These are phyloP conservation scores for Ulota crispa DNA, from an alignment of 225 moss, liverwort and hornwort genomes.

Conservation along the genomic window DNA sequence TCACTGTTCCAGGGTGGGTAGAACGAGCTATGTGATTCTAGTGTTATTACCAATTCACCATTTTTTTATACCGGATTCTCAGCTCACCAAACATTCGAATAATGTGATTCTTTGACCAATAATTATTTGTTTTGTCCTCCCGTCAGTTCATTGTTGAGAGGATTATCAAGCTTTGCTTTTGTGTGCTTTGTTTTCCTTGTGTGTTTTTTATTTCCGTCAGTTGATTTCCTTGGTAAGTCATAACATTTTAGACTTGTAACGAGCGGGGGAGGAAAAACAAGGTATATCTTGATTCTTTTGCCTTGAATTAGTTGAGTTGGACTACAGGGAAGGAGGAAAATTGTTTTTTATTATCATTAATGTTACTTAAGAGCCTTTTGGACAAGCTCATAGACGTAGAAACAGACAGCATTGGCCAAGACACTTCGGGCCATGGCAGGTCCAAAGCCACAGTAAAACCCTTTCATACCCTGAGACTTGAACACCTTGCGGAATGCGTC, in stretches of 20 bases:
- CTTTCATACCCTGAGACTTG: slow-evolving; percentile 63
- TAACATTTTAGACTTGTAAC: not conserved
- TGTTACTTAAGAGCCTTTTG: slow-evolving; percentile 31
- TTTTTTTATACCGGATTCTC: not conserved
- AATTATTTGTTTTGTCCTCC: not conserved
- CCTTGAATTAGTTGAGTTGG: not conserved
- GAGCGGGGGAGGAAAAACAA: not conserved
- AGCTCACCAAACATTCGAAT: slow-evolving; percentile 19
- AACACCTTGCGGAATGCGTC: slow-evolving; percentile 78
- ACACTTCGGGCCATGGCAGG: slow-evolving; percentile 80
- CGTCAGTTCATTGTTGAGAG: not conserved
- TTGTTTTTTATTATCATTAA: no score
- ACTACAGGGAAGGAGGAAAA: not conserved
- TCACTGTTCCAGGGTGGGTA: slow-evolving; percentile 81
- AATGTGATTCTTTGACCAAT: slow-evolving; percentile 8
- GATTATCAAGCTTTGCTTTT: not conserved
- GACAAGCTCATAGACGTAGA: slow-evolving; percentile 72
- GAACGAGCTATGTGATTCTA: slow-evolving; percentile 67
- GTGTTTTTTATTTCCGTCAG: not conserved
- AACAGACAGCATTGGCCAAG: slow-evolving; percentile 81
- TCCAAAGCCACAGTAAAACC: slow-evolving; percentile 81
- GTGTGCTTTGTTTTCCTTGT: not conserved
- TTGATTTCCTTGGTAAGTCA: not conserved
- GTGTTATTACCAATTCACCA: not conserved
- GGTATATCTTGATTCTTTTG: not conserved